These are phyloP conservation scores for Citrus australasica DNA, from an alignment of 345 rosid species.

Conservation along the genomic window DNA sequence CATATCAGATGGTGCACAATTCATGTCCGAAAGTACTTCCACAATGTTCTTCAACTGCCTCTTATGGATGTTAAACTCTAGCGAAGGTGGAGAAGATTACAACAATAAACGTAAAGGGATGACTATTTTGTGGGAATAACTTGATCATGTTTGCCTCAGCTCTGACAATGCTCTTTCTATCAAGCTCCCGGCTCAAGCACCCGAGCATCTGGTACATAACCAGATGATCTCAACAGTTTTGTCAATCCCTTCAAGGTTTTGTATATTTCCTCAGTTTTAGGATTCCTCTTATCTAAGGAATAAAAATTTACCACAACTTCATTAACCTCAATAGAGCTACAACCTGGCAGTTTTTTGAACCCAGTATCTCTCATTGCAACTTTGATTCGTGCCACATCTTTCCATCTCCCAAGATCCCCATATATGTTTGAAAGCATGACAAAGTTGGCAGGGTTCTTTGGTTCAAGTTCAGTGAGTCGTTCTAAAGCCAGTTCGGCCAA, in stretches of 20 bases:
- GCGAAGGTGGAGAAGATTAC: not conserved
- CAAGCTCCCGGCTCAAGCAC: constrained; percentile 18
- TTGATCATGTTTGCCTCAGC: not conserved
- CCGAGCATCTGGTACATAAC: constrained; percentile 22
- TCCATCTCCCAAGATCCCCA: constrained; percentile 65
- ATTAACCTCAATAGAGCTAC: constrained; percentile 70
- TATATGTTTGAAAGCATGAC: constrained; percentile 75
- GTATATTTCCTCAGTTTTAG: constrained; percentile 46
- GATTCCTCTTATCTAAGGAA: constrained; percentile 69
- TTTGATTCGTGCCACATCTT: constrained; percentile 69
- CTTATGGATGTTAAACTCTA: not conserved
- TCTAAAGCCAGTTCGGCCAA: constrained; percentile 66
- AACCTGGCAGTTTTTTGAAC: constrained; percentile 66
- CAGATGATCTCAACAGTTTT: constrained; percentile 33
- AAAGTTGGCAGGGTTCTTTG: constrained; percentile 69
- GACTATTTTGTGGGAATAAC: not conserved
- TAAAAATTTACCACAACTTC: constrained; percentile 62
- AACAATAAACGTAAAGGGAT: not conserved
- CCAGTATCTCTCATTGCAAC: constrained; percentile 84
- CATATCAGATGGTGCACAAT: not conserved
- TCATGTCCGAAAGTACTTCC: not conserved
- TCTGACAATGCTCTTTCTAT: not conserved
- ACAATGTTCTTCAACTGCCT: not conserved
- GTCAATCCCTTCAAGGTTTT: constrained; percentile 45
- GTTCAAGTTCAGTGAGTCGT: constrained; percentile 58